Percentiles rank a stretch among this genome's conserved stretches.
These are phyloP conservation scores for Alternaria sp. DNA, from an alignment of 2,329 filamentous ascomycete genomes.

Conservation along the genomic window DNA sequence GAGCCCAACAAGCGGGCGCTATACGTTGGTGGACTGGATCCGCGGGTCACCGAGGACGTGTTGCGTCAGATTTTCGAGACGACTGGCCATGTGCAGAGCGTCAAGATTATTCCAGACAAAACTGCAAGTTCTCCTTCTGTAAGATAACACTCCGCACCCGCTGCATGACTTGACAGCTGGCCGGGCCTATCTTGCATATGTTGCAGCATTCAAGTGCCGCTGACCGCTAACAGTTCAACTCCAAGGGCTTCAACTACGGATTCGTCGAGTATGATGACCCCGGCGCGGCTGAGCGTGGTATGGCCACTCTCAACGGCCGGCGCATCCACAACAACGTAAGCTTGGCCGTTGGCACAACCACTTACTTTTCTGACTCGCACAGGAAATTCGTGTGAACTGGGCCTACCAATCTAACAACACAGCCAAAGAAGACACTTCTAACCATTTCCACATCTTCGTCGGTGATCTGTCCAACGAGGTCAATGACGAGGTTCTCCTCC, in stretches of 20 bases:
- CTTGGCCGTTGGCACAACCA: constrained; percentile 18
- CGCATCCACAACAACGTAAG: constrained; percentile 94
- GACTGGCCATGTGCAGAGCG: constrained; percentile 95
- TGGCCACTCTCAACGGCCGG: constrained; percentile 95
- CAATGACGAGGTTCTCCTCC: constrained; percentile 91
- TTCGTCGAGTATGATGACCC: constrained; percentile 99
- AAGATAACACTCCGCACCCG: constrained; percentile 24
- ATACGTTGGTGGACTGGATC: constrained; percentile 94
- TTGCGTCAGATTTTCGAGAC: constrained; percentile 98
- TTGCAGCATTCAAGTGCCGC: constrained; percentile 17
- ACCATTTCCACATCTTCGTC: constrained; percentile 99
- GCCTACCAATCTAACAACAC: constrained; percentile 95
- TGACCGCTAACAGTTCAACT: constrained; percentile 30
- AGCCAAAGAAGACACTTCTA: constrained; percentile 96
- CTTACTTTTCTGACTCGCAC: constrained; percentile 36
- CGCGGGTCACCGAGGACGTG: constrained; percentile 94
- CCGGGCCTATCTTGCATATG: constrained; percentile 21
- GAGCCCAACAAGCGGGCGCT: constrained; percentile 98
- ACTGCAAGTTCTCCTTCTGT: constrained; percentile 74
- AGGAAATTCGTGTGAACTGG: constrained; percentile 99
- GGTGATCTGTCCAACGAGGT: constrained; percentile 98
- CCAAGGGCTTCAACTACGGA: constrained; percentile 97
- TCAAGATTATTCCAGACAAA: constrained; percentile 99
- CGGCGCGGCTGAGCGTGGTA: constrained; percentile 92
- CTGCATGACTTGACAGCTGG: constrained; percentile 22